Evolutionary conservation across 2,329 filamentous ascomycete genomes (phyloP).

Genomic region (Hypoxylon rubiginosum): DNA sequence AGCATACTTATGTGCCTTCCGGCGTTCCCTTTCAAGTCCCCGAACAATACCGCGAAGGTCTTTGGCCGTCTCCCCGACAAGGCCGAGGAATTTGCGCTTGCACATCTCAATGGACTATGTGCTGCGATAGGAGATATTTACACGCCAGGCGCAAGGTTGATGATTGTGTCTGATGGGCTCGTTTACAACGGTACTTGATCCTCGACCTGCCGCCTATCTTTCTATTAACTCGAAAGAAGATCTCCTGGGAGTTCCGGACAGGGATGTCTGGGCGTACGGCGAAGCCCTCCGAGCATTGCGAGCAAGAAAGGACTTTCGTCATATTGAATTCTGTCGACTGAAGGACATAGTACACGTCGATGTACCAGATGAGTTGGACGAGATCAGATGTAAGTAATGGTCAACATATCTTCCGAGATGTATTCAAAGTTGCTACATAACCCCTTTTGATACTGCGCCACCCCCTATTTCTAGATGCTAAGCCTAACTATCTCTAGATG

Average conservation of each 20-base stretch:
- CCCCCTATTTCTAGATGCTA: not conserved
- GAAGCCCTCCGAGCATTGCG: slow-evolving; percentile 60
- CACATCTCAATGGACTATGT: slow-evolving; percentile 64
- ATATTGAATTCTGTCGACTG: slow-evolving; percentile 65
- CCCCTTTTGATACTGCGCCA: too few species aligned
- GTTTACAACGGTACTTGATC: slow-evolving; percentile 65
- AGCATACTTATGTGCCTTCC: slow-evolving; percentile 63
- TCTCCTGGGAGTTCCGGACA: slow-evolving; percentile 64
- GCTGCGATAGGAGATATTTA: slow-evolving; percentile 62
- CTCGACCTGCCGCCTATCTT: not conserved
- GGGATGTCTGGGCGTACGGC: slow-evolving; percentile 66
- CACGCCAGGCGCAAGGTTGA: slow-evolving; percentile 61
- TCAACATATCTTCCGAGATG: not conserved
- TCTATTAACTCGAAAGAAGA: slow-evolving; percentile 53
- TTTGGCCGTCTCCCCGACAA: slow-evolving; percentile 68
- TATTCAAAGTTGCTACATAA: not conserved
- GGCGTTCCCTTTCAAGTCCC: slow-evolving; percentile 73
- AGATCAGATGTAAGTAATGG: slow-evolving; percentile 57
- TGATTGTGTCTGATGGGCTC: slow-evolving; percentile 68
- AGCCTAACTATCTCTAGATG: slow-evolving; percentile 48
- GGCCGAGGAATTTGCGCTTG: slow-evolving; percentile 67
- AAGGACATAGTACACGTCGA: slow-evolving; percentile 61
- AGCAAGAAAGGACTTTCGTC: slow-evolving; percentile 55
- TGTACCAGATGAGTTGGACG: slow-evolving; percentile 58
- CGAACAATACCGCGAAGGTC: slow-evolving; percentile 68